Evolutionary conservation across 2,329 filamentous ascomycete genomes (phyloP), one percentile per base, ranked within the genome.

Genomic region (Colletotrichum spaethianum): DNA sequence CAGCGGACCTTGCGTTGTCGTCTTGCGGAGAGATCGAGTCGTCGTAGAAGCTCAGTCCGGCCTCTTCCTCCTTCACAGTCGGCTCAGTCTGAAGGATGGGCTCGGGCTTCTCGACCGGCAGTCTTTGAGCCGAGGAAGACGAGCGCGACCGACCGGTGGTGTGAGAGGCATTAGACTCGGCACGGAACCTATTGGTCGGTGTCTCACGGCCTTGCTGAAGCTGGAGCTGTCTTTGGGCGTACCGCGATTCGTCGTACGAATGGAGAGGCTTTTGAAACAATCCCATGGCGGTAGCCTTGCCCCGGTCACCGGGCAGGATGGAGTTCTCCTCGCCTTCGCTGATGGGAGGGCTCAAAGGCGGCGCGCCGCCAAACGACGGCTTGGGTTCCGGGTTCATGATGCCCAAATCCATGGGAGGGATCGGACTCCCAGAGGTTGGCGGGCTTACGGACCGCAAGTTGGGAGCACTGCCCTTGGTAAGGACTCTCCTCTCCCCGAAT

Each of bases 231-330:
- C 94, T 90, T 78, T 97, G 93, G 6, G 93, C 89, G 77, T 94
- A 98, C 77, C 94, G 93, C 26, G 92, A 90, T 78, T 98, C 95
- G 77, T 97, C 94, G 76, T 96, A 98, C 9, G 91, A 89, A 62
- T 92, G 89, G 2, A 85, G 83, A 1, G 95, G 93, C 78, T 94
- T 94, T 75, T 93, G 93, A 72, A 89, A 87, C 31, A 88, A 83
- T 26, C 86, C 86, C 77, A 86, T 82, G 0, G 94, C 93, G 0
- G 94, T 97, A 6, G 94, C 93, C 79, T 96, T 97, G 63, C 93
- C 94, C 57, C 90, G 86, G 76, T 98, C 95, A 74, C 91, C 91
- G 0, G 93, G 92, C 18, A 97, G 86, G 1, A 88, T 80, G 1
- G 88, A 83, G 20, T 87, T 84, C n/a, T 96, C 93, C 36, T 92